These are phyloP conservation scores for Colletotrichum tamarilloi DNA, from an alignment of 2,329 filamentous ascomycete genomes.

Conservation along the genomic window DNA sequence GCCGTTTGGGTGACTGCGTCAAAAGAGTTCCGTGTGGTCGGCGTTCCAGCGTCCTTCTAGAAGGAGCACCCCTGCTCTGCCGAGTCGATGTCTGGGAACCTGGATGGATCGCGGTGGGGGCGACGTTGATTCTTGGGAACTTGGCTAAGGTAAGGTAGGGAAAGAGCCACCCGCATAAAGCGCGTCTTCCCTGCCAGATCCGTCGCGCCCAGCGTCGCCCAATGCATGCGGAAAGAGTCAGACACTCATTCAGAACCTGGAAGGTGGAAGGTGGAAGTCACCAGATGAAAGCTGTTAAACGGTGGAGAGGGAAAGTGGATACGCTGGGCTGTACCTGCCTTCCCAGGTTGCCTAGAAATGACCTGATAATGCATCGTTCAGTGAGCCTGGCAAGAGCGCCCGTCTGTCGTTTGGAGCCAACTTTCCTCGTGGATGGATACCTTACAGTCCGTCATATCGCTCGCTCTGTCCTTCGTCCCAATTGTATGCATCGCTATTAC, in stretches of 20 bases:
- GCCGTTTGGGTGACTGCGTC: constrained; percentile 11
- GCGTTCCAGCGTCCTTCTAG: constrained; percentile 29
- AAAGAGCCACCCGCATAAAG: constrained; percentile 22
- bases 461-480: no score
- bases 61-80: constrained; percentile 27
- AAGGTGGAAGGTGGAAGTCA: neutral
- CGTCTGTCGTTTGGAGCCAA: neutral
- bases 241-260: neutral
- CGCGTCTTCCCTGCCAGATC: neutral
- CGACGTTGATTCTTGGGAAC: neutral
- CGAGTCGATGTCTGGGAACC: neutral
- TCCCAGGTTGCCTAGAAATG: neutral
- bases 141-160: neutral
- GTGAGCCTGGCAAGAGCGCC: neutral
- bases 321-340: neutral
- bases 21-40: constrained; percentile 25
- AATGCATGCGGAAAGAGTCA: neutral
- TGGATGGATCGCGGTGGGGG: neutral
- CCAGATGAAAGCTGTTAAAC: neutral
- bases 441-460: no score
- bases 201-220: neutral
- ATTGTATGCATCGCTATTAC: no score
- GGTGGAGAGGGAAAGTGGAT: neutral
- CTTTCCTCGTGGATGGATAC: no score
- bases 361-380: neutral